Base-by-base conservation (phyloP, 768 basidiomycete genomes). In the Punctularia strigosozonata region DNA sequence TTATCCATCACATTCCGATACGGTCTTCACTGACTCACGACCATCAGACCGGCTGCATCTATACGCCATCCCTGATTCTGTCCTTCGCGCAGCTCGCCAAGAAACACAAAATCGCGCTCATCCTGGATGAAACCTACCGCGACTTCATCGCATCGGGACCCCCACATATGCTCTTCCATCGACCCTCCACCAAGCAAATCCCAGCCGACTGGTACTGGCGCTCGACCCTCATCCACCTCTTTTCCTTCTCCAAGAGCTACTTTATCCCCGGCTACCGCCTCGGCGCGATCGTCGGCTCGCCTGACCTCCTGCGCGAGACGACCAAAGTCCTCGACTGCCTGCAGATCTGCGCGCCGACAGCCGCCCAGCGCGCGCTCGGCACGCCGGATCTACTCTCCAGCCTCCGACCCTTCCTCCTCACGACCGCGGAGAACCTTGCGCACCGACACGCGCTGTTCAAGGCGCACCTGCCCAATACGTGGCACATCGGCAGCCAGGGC, bases 91-190 rank as follows among this genome's bases (percentile, higher is more conserved):
- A 60, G 0, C 68, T 90, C 3, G 81, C 85, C 0, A 58, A 50
- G 17, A 59, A 66, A 37, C 54, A 65, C 20, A 61, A 65, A 1
- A 49, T 88, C 14, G 78, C 84, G 0, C 67, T 90, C 18, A 66
- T 90, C 25, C 36, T 92, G n/a, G 88, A 92, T 56, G 86, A 89
- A 58, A 90, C 88, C 1, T 92, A 92, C 56, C 71, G 86, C 10
- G 86, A 90, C 53, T 88, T 90, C 50, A 60, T 78, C 31, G 50
- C 58, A 4, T 50, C 57, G 4, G 48, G 47, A 15, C 57, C 62
- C n/a, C 75, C 81, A 0, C 81, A 84, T 50, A 43, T 46, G 24
- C 61, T 82, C 15, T 83, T 84, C 52, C 26, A 28, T 15, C 33
- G 20, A 19, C 33, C 8, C 10, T 37, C 14, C 10, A 13, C 12